Evolutionary conservation across 345 rosid species (phyloP).

Genomic region (Gossypium bickii): DNA sequence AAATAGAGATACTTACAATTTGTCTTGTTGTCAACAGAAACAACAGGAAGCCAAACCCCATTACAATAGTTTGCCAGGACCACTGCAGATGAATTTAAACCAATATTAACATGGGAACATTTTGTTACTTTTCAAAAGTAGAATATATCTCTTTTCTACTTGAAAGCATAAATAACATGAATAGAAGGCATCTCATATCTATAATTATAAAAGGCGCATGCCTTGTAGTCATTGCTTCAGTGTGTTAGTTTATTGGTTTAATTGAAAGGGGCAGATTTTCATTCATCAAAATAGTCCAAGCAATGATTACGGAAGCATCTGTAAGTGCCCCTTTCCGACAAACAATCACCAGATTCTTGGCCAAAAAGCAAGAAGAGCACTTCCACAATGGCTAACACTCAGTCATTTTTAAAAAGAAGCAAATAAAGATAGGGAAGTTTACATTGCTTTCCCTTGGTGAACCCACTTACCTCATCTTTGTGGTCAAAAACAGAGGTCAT

Average conservation of each 20-base stretch:
- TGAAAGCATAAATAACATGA: neutral
- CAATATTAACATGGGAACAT: neutral
- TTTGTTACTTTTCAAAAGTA: neutral
- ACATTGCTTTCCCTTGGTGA: slow-evolving; percentile 6
- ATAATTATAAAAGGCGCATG: neutral
- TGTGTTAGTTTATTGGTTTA: neutral
- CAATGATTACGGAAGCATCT: slow-evolving; percentile 1
- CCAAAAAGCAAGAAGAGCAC: slow-evolving; percentile 6
- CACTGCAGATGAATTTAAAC: slow-evolving; percentile 52
- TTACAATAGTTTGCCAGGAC: slow-evolving; percentile 80
- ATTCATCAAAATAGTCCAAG: neutral
- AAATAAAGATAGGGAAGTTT: neutral
- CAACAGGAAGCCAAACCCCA: slow-evolving; percentile 67
- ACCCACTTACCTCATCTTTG: slow-evolving; percentile 57
- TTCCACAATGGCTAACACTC: neutral
- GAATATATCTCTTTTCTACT: neutral
- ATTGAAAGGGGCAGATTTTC: neutral
- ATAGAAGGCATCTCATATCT: neutral
- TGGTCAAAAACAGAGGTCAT: slow-evolving; percentile 48
- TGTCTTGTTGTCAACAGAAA: slow-evolving; percentile 73
- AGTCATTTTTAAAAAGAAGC: neutral
- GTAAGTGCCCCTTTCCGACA: neutral
- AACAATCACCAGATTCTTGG: neutral
- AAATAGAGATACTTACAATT: slow-evolving; percentile 46
- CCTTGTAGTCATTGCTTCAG: neutral